phyloP scores from a whole-genome alignment of 2,329 filamentous ascomycete genomes.

The Botrytis paeoniae region DNA sequence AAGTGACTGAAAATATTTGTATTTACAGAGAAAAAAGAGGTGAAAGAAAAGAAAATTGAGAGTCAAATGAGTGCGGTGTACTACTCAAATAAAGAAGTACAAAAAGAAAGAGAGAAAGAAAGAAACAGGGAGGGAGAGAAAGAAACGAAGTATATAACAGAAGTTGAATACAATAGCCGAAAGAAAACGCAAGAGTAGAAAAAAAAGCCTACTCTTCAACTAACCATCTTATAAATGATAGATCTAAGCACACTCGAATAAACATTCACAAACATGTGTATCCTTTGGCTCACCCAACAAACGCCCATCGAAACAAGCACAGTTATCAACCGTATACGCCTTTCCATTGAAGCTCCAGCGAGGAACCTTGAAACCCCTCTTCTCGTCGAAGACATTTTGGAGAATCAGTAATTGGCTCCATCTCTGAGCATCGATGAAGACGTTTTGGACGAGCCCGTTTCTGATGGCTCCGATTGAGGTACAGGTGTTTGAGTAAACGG shows the following conservation, averaged over 20 bases:
- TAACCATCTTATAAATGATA: neutral
- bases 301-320: neutral
- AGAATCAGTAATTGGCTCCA: neutral
- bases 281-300: neutral
- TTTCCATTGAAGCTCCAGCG: neutral
- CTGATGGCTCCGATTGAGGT: neutral
- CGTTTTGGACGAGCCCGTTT: neutral
- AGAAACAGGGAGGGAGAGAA: neutral
- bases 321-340: neutral
- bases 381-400: neutral
- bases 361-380: neutral
- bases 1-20: neutral
- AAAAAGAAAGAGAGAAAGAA: neutral
- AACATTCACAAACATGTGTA: constrained; percentile 9
- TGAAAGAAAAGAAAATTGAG: neutral
- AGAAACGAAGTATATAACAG: neutral
- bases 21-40: neutral
- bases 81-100: neutral
- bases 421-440: neutral
- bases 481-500: constrained; percentile 4
- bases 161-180: neutral
- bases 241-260: neutral
- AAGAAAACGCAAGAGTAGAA: neutral
- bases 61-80: neutral
- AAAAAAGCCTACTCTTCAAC: neutral